These are phyloP conservation scores for Westerdykella sp. DNA, from an alignment of 2,329 filamentous ascomycete genomes.

Conservation along the genomic window DNA sequence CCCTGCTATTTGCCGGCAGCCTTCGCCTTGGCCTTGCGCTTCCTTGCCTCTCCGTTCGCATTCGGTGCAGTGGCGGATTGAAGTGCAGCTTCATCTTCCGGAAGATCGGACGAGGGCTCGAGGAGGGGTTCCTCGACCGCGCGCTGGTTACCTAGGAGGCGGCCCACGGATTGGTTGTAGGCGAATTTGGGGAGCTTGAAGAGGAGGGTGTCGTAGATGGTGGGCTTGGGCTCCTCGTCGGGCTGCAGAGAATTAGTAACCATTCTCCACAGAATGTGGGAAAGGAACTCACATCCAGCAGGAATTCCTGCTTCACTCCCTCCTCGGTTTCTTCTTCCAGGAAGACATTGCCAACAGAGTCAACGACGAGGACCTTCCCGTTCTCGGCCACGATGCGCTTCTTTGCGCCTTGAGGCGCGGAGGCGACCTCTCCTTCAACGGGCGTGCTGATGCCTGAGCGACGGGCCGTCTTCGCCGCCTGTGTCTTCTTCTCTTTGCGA, in stretches of 20 bases:
- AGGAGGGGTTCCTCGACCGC: slow-evolving; percentile 33
- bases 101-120: slow-evolving; percentile 28
- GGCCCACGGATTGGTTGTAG: slow-evolving; percentile 50
- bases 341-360: slow-evolving; percentile 86
- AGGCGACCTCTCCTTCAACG: slow-evolving; percentile 45
- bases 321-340: slow-evolving; percentile 89
- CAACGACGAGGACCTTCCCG: slow-evolving; percentile 89
- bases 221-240: slow-evolving; percentile 71
- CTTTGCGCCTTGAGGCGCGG: slow-evolving; percentile 66
- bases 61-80: slow-evolving; percentile 41
- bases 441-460: slow-evolving; percentile 50
- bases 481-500: slow-evolving; percentile 54
- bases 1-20: no score
- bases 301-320: slow-evolving; percentile 72
- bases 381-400: slow-evolving; percentile 91
- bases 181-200: slow-evolving; percentile 70
- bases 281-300: slow-evolving; percentile 69
- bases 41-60: slow-evolving; percentile 42
- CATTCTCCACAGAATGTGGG: neutral
- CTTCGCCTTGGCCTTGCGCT: slow-evolving; percentile 30
- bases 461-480: slow-evolving; percentile 52
- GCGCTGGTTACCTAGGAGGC: slow-evolving; percentile 36
- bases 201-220: slow-evolving; percentile 74
- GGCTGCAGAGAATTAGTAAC: slow-evolving; percentile 46
- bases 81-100: slow-evolving; percentile 37